phyloP scores from a whole-genome alignment of 1,284 basidiomycete genomes.

The Leccinum griseonigrum region DNA sequence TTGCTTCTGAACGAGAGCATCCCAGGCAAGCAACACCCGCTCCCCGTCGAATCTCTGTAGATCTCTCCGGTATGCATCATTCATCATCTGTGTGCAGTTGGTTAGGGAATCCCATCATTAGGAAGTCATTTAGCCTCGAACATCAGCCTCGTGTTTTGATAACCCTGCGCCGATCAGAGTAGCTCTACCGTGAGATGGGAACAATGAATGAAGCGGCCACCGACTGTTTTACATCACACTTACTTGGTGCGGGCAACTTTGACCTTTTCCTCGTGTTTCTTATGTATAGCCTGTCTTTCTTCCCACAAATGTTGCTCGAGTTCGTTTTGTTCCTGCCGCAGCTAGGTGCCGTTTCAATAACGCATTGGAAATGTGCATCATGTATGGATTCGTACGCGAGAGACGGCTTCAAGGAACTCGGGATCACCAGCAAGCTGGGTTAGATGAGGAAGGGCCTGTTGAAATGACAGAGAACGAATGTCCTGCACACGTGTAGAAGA shows the following conservation, averaged over 20 bases:
- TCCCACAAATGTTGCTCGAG: constrained; percentile 65
- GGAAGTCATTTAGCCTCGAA: constrained; percentile 34
- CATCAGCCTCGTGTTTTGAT: constrained; percentile 69
- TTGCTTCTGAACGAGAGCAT: constrained; percentile 65
- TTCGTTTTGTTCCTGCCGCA: constrained; percentile 64
- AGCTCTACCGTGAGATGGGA: constrained; percentile 35
- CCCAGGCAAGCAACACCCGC: constrained; percentile 68
- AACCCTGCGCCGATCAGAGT: constrained; percentile 59
- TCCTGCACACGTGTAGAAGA: constrained; percentile 31
- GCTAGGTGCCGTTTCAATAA: constrained; percentile 23
- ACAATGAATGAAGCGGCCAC: constrained; percentile 5
- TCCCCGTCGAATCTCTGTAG: constrained; percentile 63
- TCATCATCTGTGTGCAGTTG: constrained; percentile 48
- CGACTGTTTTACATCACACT: constrained; percentile 21
- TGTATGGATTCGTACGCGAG: constrained; percentile 41
- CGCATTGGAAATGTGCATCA: background rate
- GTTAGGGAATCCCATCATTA: constrained; percentile 10
- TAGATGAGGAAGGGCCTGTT: constrained; percentile 59
- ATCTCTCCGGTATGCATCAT: constrained; percentile 59
- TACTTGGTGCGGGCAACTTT: constrained; percentile 64
- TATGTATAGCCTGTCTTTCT: constrained; percentile 57
- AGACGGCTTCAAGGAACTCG: constrained; percentile 44
- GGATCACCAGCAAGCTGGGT: constrained; percentile 53
- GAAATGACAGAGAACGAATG: constrained; percentile 52
- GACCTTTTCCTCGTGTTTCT: constrained; percentile 67